Conservation (phyloP, 108 stramenopile species). For the Epithemia pelagica region DNA sequence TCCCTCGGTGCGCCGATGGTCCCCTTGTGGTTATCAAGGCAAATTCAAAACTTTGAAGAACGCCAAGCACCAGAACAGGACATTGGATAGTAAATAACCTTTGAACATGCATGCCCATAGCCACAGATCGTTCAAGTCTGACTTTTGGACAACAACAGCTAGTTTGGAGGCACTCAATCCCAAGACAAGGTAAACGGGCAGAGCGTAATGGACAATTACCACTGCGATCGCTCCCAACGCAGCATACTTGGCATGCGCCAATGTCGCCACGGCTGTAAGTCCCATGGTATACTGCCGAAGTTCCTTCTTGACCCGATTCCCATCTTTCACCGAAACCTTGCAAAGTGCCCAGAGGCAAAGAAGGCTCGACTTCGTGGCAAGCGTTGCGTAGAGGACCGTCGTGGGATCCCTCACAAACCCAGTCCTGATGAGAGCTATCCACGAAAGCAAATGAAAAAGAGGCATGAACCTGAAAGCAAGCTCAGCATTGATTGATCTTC, state of each 20-base stretch:
- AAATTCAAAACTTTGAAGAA: not conserved
- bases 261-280: not conserved
- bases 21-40: not conserved
- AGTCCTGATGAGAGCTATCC: too few relatives aligned
- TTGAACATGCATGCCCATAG: conserved; percentile 14
- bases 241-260: not conserved
- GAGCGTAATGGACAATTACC: conserved; percentile 12
- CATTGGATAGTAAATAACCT: conserved; percentile 12
- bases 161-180: not conserved
- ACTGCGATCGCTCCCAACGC: conserved; percentile 2
- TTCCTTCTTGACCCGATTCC: not conserved
- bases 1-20: too few relatives aligned
- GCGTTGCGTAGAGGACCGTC: not conserved
- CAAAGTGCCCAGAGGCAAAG: conserved; percentile 18
- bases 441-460: too few relatives aligned
- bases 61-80: conserved; percentile 11
- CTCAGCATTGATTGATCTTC: too few relatives aligned
- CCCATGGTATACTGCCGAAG: conserved; percentile 14
- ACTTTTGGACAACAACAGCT: not conserved
- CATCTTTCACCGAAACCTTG: conserved; percentile 7
- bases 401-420: not conserved
- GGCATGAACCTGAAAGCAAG: too few relatives aligned
- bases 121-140: not conserved
- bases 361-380: not conserved
- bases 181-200: conserved; percentile 6